These are phyloP conservation scores for Alternaria tenuissima DNA, from an alignment of 2,329 filamentous ascomycete species.

Conservation along the genomic window DNA sequence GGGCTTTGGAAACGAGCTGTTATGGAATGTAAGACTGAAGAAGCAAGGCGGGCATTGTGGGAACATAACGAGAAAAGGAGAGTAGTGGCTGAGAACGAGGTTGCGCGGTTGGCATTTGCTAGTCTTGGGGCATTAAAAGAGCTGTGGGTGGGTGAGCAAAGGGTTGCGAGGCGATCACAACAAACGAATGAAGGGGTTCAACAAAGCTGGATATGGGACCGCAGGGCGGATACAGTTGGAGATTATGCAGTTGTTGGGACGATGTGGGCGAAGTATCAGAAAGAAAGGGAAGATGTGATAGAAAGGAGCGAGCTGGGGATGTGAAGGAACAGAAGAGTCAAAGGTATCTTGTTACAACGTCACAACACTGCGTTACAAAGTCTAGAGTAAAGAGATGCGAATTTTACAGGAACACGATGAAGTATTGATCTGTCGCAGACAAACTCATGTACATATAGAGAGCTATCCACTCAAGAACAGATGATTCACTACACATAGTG, in stretches of 20 bases:
- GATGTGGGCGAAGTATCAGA: slow-evolving; percentile 17
- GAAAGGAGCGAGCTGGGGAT: slow-evolving; percentile 17
- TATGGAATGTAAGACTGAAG: slow-evolving; percentile 18
- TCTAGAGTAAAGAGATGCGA: not conserved
- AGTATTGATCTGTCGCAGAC: not conserved
- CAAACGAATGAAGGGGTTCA: not conserved
- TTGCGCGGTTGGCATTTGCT: slow-evolving; percentile 23
- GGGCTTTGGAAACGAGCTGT: slow-evolving; percentile 26
- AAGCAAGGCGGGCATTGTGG: slow-evolving; percentile 20
- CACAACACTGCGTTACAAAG: not conserved
- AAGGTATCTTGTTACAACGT: not conserved
- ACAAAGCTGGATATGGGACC: slow-evolving; percentile 25
- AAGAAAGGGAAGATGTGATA: slow-evolving; percentile 23
- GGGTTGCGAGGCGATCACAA: slow-evolving; percentile 21
- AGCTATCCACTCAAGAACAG: not conserved
- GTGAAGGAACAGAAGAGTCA: not conserved
- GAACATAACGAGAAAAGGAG: slow-evolving; percentile 18
- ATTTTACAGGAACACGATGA: not conserved
- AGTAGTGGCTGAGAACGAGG: slow-evolving; percentile 25
- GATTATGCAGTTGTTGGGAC: slow-evolving; percentile 1
- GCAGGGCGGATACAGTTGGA: slow-evolving; percentile 14
- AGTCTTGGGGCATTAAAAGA: slow-evolving; percentile 16
- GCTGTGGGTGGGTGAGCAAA: slow-evolving; percentile 25
- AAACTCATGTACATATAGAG: not conserved
- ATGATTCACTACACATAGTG: not conserved